These are phyloP conservation scores for Astrocystis sublimbata DNA, from an alignment of 495 filamentous ascomycete species.

Conservation along the genomic window DNA sequence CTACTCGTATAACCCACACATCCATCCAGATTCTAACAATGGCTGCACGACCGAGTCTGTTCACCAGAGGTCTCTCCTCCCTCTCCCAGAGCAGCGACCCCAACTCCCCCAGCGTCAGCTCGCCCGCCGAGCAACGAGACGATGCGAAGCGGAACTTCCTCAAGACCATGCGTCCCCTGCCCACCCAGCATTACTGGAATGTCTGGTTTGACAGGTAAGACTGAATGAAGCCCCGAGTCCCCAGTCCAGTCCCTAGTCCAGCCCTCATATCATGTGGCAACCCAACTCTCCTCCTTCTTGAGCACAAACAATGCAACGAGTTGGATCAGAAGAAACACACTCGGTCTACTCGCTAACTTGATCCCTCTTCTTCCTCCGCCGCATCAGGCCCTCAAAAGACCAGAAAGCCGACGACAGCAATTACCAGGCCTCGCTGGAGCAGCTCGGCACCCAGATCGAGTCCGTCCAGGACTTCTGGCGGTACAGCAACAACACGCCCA, in stretches of 20 bases:
- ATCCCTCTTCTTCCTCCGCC: conserved; percentile 19
- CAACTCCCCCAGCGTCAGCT: conserved; percentile 51
- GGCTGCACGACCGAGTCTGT: conserved; percentile 52
- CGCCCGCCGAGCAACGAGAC: conserved; percentile 58
- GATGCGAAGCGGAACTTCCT: conserved; percentile 62
- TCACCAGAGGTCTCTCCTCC: conserved; percentile 55
- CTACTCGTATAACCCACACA: background rate
- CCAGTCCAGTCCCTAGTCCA: no score
- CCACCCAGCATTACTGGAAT: conserved; percentile 63
- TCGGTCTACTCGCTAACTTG: no score
- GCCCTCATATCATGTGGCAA: no score
- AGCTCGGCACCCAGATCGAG: conserved; percentile 67
- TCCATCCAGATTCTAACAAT: no score
- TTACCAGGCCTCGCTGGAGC: conserved; percentile 67
- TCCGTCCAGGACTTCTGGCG: conserved; percentile 84
- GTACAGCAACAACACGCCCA: conserved; percentile 84
- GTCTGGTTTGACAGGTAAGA: conserved; percentile 58
- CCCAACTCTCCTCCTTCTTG: no score
- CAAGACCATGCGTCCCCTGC: conserved; percentile 59
- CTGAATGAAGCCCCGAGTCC: background rate
- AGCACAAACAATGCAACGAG: no score
- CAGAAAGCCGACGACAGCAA: conserved; percentile 39
- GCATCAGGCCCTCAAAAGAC: conserved; percentile 42
- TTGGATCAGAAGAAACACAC: no score
- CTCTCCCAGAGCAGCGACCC: conserved; percentile 52